Percentiles rank a stretch among this genome's conserved stretches.
Conservation (phyloP, 495 filamentous ascomycete species). For the Neurospora discreta region DNA sequence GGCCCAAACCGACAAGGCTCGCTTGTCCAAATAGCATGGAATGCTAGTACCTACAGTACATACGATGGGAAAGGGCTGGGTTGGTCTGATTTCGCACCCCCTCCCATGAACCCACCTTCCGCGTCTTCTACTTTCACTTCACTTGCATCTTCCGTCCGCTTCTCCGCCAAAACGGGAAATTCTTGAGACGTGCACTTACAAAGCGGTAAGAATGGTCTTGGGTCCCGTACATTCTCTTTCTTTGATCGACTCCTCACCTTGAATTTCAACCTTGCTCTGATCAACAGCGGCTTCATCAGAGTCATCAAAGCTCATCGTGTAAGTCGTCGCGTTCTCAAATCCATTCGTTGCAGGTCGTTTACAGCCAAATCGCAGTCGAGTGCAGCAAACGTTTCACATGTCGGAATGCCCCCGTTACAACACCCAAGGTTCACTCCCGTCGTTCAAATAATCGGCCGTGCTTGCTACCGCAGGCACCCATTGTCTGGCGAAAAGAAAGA, state of each 20-base stretch:
- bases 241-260: neutral
- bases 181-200: neutral
- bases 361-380: slow-evolving; percentile 6
- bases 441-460: neutral
- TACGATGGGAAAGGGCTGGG: slow-evolving; percentile 8
- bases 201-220: neutral
- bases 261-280: neutral
- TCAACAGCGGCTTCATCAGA: neutral
- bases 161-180: neutral
- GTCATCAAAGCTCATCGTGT: neutral
- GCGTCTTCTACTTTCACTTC: neutral
- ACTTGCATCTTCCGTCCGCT: neutral
- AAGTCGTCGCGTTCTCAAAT: slow-evolving; percentile 16
- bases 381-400: slow-evolving; percentile 7
- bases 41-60: neutral
- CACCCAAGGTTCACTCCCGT: neutral
- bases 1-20: slow-evolving; percentile 11
- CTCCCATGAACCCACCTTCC: neutral
- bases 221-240: neutral
- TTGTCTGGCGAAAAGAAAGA: neutral
- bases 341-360: slow-evolving; percentile 3
- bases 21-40: slow-evolving; percentile 35
- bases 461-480: neutral
- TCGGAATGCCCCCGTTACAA: neutral
- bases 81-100: neutral